These are phyloP conservation scores for Colletotrichum acutatum DNA, from an alignment of 2,329 filamentous ascomycete genomes.

Conservation along the genomic window DNA sequence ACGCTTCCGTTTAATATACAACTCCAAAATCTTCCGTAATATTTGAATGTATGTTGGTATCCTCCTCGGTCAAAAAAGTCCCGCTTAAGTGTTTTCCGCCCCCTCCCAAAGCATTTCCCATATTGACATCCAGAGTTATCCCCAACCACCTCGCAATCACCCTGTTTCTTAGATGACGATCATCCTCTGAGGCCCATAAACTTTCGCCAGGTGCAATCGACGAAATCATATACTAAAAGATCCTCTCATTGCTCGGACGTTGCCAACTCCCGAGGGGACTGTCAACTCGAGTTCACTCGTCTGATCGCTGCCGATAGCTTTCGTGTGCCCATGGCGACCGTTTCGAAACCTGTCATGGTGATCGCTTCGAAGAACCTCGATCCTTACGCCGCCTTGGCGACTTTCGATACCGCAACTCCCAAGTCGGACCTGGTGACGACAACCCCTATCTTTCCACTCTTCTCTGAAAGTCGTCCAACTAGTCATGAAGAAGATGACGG, in stretches of 20 bases:
- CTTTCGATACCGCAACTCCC: slow-evolving; percentile 16
- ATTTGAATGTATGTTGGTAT: background rate
- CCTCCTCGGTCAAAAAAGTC: background rate
- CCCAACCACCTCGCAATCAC: background rate
- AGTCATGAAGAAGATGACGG: slow-evolving; percentile 79
- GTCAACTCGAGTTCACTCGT: slow-evolving; percentile 34
- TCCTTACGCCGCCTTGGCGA: slow-evolving; percentile 6
- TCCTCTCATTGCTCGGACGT: slow-evolving; percentile 23
- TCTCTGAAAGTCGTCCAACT: slow-evolving; percentile 59
- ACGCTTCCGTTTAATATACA: background rate
- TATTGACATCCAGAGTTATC: background rate
- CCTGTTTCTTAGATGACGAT: background rate
- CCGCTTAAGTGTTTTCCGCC: background rate
- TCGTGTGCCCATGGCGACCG: slow-evolving; percentile 18
- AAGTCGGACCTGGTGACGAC: slow-evolving; percentile 11
- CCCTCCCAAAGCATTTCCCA: background rate
- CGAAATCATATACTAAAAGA: slow-evolving; percentile 26
- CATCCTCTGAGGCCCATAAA: background rate
- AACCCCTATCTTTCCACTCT: slow-evolving; percentile 38
- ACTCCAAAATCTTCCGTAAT: background rate
- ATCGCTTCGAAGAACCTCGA: slow-evolving; percentile 4
- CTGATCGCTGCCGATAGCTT: slow-evolving; percentile 30
- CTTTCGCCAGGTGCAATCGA: background rate
- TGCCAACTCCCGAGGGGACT: slow-evolving; percentile 1
- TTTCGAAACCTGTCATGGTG: slow-evolving; percentile 3